Conservation (phyloP, 1,139 yeast species). For the Yamadazyma sp. region DNA sequence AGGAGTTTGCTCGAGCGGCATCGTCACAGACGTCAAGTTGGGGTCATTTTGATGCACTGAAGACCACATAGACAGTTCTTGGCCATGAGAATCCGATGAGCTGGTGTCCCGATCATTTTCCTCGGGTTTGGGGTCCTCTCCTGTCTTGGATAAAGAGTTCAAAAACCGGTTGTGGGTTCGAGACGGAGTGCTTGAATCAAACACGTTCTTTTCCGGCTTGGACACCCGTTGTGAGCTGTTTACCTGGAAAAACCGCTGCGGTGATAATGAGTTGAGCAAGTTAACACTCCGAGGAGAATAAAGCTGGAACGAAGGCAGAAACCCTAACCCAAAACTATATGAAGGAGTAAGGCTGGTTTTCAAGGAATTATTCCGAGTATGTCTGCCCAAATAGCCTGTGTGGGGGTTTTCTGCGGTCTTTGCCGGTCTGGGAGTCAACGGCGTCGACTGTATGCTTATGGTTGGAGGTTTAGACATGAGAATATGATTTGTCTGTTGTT, state of each 20-base stretch:
- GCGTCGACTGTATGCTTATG: constrained; percentile 1
- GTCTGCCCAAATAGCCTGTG: constrained; percentile 1
- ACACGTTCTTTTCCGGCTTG: constrained; percentile 12
- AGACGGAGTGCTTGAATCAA: constrained; percentile 25
- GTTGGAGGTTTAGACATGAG: constrained; percentile 1
- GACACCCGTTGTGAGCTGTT: constrained; percentile 19
- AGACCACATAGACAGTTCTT: constrained; percentile 31
- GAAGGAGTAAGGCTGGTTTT: constrained; percentile 28
- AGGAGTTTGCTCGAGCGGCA: constrained; percentile 15
- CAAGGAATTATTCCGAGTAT: constrained; percentile 3
- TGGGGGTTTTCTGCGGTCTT: background rate
- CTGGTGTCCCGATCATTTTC: background rate
- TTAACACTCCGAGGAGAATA: constrained; percentile 33
- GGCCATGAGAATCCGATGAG: background rate
- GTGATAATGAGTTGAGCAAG: constrained; percentile 30
- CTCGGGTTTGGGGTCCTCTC: constrained; percentile 2
- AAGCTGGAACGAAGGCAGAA: constrained; percentile 47
- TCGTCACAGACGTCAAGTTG: constrained; percentile 27
- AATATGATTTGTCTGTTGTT: background rate
- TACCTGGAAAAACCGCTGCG: constrained; percentile 34
- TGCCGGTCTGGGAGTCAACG: constrained; percentile 4
- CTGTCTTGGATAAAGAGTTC: constrained; percentile 19
- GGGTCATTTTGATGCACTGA: constrained; percentile 28
- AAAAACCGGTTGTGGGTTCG: constrained; percentile 19
- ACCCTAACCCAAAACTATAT: constrained; percentile 41